Evolutionary conservation across 1,284 basidiomycete species (phyloP), one percentile per base, ranked within the genome.

Genomic region (Puccinia triticina): DNA sequence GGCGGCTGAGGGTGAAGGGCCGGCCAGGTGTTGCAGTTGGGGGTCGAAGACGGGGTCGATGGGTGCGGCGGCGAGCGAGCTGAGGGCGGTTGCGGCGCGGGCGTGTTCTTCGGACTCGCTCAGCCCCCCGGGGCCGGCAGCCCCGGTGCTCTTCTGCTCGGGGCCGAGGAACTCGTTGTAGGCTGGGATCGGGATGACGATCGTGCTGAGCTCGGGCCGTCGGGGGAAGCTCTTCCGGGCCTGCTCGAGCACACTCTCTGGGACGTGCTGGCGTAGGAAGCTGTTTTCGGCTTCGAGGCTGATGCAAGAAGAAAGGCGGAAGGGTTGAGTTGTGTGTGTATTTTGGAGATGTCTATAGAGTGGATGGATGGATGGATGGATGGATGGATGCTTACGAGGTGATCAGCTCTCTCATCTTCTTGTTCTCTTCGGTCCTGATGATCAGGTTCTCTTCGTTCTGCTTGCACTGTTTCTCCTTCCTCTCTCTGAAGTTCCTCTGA

Each of bases 381-480:
- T n/a, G n/a, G n/a, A n/a, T n/a, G n/a, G n/a, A n/a, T n/a, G 32
- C 61, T 26, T 66, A 77, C 76, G 18, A 48, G 0, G 40, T 46
- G 57, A 77, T 77, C 37, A 77, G 26, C n/a, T 26, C 46, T 48
- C 61, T 64, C 76, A 77, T 77, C 34, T 46, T 37, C 53, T 77
- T 77, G 21, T 77, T 77, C 40, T 77, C 76, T 50, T 77, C 76
- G 37, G 76, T 77, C 46, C 76, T 61, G 59, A 77, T 77, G 57
- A 66, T 48, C 43, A 77, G 32, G 18, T 43, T 77, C 34, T 77
- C 57, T 77, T 66, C 76, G 32, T 77, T 77, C 59, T n/a, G 46
- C 46, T 77, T 77, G 18, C 37, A 61, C 48, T 77, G 59, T 67
- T 64, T 77, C 43, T 77, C 76, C 64, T 77, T 77, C 29, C 61